A percentile compares a stretch with the other conserved stretches of the same genome.
These are phyloP conservation scores for Agaricales sp. DNA, from an alignment of 1,284 basidiomycete species.

Conservation along the genomic window DNA sequence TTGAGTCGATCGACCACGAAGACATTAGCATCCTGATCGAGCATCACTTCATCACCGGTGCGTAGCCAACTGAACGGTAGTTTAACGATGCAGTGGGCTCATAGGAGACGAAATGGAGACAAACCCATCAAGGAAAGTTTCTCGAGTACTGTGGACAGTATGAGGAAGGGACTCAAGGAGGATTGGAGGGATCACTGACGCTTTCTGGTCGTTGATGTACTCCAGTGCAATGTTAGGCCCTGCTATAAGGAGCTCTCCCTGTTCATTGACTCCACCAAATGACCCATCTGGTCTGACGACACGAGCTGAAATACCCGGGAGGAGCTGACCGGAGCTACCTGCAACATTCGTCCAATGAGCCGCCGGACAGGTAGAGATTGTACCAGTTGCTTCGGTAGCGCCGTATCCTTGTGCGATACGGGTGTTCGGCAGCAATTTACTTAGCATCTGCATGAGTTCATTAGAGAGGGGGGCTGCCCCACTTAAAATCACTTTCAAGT, in stretches of 20 bases:
- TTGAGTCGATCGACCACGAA: conserved; percentile 57
- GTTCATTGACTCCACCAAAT: conserved; percentile 37
- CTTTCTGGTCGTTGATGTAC: conserved; percentile 42
- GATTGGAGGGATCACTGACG: conserved; percentile 30
- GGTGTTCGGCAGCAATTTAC: conserved; percentile 39
- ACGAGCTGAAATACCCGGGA: conserved; percentile 37
- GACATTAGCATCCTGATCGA: conserved; percentile 40
- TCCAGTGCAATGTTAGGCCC: conserved; percentile 41
- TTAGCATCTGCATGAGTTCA: conserved; percentile 44
- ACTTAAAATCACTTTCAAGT: conserved; percentile 35
- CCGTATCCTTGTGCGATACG: conserved; percentile 62
- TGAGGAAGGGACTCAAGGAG: not conserved
- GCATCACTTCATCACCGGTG: conserved; percentile 51
- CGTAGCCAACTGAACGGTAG: conserved; percentile 40
- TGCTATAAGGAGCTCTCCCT: conserved; percentile 46
- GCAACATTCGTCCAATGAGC: conserved; percentile 16
- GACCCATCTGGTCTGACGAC: conserved; percentile 47
- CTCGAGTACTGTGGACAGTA: conserved; percentile 22
- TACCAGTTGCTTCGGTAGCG: conserved; percentile 43
- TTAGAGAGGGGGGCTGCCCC: conserved; percentile 56
- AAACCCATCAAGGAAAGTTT: conserved; percentile 34
- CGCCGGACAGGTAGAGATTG: conserved; percentile 32
- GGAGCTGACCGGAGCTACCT: conserved; percentile 34
- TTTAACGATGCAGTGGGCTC: not conserved
- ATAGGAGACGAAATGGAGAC: not conserved